Percentiles rank a stretch among this genome's conserved stretches.
Evolutionary conservation across 1,284 basidiomycete species (phyloP).

Genomic region (Rhodotorula sp.): DNA sequence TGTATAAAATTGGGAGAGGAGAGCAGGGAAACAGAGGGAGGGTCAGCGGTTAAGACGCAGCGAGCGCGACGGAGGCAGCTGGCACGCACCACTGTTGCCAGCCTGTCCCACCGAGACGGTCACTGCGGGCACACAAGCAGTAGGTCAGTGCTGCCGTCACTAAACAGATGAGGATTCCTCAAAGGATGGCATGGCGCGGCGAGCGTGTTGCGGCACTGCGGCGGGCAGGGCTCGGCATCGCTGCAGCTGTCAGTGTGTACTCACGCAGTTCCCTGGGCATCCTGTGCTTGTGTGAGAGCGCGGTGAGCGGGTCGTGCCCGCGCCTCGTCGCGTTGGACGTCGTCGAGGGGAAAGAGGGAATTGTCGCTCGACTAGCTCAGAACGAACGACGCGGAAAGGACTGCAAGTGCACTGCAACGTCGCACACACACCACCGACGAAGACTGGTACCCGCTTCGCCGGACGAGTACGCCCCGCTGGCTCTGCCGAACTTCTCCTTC

Average conservation of each 20-base stretch:
- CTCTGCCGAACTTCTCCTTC: not conserved
- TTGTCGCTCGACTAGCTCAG: no score
- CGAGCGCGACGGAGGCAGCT: constrained; percentile 28
- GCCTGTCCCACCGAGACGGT: constrained; percentile 91
- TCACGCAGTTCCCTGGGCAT: constrained; percentile 39
- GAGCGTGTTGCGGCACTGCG: no score
- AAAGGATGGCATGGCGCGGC: no score
- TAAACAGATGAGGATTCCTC: no score
- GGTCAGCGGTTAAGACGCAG: not conserved
- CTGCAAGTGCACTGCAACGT: no score
- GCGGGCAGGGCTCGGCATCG: no score
- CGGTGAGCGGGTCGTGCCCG: not conserved
- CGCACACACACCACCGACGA: no score
- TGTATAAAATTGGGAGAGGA: constrained; percentile 44
- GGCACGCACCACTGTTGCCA: constrained; percentile 81
- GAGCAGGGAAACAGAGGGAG: not conserved
- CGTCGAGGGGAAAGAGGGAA: no score
- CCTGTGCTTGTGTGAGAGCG: not conserved
- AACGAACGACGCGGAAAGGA: no score
- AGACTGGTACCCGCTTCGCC: no score
- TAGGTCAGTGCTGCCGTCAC: not conserved
- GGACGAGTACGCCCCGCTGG: no score
- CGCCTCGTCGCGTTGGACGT: not conserved
- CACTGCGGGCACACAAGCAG: constrained; percentile 47
- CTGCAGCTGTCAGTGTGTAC: not conserved